A percentile compares a stretch with the other conserved stretches of the same genome.
Conservation (phyloP, 2,329 filamentous ascomycete species). For the Cercospora sesami region DNA sequence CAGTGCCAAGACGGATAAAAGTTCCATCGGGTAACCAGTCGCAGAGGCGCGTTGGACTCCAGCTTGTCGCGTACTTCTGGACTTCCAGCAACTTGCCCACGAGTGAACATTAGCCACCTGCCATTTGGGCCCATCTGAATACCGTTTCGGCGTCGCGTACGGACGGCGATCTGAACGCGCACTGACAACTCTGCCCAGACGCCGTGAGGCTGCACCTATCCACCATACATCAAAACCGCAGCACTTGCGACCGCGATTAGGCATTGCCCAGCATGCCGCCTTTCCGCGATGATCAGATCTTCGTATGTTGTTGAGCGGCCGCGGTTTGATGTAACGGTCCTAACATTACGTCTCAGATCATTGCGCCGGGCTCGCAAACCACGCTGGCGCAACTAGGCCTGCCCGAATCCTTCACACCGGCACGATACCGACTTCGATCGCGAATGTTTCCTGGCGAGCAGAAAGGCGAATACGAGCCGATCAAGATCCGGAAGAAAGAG, state of each 20-base stretch:
- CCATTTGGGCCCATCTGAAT: not conserved
- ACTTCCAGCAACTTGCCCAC: not conserved
- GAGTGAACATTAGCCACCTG: not conserved
- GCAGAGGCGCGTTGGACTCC: slow-evolving; percentile 16
- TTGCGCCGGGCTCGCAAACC: slow-evolving; percentile 81
- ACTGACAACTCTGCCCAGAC: not conserved
- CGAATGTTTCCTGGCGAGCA: slow-evolving; percentile 87
- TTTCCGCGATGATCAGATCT: slow-evolving; percentile 40
- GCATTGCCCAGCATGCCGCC: slow-evolving; percentile 34
- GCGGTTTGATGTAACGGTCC: not conserved
- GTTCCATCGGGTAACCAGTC: no score
- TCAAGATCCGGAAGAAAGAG: slow-evolving; percentile 64
- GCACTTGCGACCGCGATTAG: not conserved
- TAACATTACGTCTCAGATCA: slow-evolving; percentile 48
- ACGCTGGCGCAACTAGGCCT: slow-evolving; percentile 90
- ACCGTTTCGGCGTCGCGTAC: not conserved
- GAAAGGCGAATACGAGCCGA: slow-evolving; percentile 75
- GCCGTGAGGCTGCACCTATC: not conserved
- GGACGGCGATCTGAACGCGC: not conserved
- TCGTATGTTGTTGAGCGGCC: slow-evolving; percentile 27
- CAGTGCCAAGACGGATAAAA: slow-evolving; percentile 4
- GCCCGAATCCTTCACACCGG: slow-evolving; percentile 85
- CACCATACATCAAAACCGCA: not conserved
- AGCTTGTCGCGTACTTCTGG: slow-evolving; percentile 7
- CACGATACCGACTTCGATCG: slow-evolving; percentile 81